Conservation (phyloP, 345 rosid genomes). For the Rhodamnia argentea region DNA sequence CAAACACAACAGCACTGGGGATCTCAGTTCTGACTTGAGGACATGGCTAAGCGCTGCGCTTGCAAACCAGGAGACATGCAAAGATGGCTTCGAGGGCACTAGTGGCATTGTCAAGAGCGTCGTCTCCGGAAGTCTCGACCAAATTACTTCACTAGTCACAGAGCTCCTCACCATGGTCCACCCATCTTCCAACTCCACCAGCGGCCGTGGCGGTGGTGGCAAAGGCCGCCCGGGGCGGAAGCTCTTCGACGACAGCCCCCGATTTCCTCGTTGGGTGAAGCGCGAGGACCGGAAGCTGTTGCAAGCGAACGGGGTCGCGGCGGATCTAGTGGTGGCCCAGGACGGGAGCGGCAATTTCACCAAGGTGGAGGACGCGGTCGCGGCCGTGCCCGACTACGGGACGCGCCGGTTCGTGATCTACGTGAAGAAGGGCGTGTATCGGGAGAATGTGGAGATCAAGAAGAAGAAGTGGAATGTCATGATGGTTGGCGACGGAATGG, state of each 20-base stretch:
- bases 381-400: slow-evolving; percentile 55
- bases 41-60: slow-evolving; percentile 83
- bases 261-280: slow-evolving; percentile 56
- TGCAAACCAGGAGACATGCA: slow-evolving; percentile 70
- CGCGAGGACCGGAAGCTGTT: slow-evolving; percentile 42
- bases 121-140: slow-evolving; percentile 41
- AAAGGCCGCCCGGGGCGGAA: not conserved
- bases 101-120: slow-evolving; percentile 33
- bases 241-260: not conserved
- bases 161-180: slow-evolving; percentile 47
- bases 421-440: slow-evolving; percentile 58
- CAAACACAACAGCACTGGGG: slow-evolving; percentile 54
- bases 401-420: slow-evolving; percentile 38
- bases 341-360: slow-evolving; percentile 75
- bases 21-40: slow-evolving; percentile 54
- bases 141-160: slow-evolving; percentile 31
- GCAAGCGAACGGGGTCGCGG: slow-evolving; percentile 19
- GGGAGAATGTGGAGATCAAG: slow-evolving; percentile 71
- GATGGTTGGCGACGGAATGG: slow-evolving; percentile 72
- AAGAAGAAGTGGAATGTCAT: slow-evolving; percentile 73
- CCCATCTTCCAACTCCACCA: slow-evolving; percentile 16
- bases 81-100: slow-evolving; percentile 66
- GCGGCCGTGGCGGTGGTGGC: not conserved
- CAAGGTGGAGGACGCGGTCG: slow-evolving; percentile 47
- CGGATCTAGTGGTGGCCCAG: slow-evolving; percentile 51